These are phyloP conservation scores for Boletus vinaceobasis DNA, from an alignment of 768 basidiomycete genomes.

Conservation along the genomic window DNA sequence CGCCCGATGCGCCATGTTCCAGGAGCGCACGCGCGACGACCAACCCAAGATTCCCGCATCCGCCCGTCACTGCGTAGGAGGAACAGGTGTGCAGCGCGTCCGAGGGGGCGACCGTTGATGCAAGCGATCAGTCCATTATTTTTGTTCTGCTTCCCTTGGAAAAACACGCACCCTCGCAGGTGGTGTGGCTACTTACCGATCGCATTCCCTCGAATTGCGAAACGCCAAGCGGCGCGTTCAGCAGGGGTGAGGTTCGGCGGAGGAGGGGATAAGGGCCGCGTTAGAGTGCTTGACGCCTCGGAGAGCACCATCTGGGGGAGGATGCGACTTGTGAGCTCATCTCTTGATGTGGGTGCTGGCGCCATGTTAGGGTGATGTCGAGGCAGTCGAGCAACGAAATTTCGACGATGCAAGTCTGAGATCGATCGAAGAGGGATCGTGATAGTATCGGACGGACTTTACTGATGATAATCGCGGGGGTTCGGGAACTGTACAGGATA, in stretches of 20 bases:
- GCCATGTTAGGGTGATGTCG: conserved; percentile 3
- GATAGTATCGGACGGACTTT: background rate
- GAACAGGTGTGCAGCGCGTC: background rate
- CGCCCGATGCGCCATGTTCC: conserved; percentile 38
- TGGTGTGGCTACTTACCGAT: conserved; percentile 30
- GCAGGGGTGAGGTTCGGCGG: conserved; percentile 15
- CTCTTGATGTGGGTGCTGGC: conserved; percentile 7
- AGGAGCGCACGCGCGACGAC: conserved; percentile 39
- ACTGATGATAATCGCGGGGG: too few species aligned
- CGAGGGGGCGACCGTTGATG: background rate
- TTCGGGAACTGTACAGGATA: background rate
- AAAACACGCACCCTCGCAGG: background rate
- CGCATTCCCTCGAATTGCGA: conserved; percentile 38
- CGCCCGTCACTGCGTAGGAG: conserved; percentile 37
- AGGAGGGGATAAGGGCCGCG: conserved; percentile 21
- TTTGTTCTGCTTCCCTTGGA: background rate
- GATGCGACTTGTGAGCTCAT: conserved; percentile 28
- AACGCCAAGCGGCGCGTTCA: conserved; percentile 34
- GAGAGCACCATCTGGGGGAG: conserved; percentile 35
- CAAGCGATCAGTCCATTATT: background rate
- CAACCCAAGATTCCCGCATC: conserved; percentile 39
- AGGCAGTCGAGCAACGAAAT: background rate
- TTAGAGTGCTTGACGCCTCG: conserved; percentile 32
- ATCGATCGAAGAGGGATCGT: background rate
- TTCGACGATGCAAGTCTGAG: background rate